Evolutionary conservation across 2,329 filamentous ascomycete genomes (phyloP).

Genomic region (Ambrosiella beaveri): DNA sequence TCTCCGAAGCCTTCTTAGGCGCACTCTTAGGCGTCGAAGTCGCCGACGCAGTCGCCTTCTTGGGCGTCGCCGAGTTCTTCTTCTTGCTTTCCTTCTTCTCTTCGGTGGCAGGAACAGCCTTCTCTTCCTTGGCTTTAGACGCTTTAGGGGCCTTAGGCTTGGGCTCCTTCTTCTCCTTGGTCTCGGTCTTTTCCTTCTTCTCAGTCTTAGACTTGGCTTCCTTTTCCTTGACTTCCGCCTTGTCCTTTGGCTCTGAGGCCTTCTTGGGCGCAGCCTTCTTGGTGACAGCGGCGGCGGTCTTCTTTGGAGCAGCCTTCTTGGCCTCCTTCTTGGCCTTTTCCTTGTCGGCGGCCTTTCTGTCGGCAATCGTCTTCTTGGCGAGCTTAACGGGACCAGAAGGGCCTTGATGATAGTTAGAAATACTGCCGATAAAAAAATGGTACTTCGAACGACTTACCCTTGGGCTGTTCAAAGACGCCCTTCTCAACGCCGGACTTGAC

Average conservation of each 20-base stretch:
- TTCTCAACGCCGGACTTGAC: slow-evolving; percentile 69
- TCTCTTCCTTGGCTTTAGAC: slow-evolving; percentile 24
- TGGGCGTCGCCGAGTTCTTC: slow-evolving; percentile 19
- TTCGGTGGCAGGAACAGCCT: slow-evolving; percentile 13
- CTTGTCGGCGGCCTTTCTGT: slow-evolving; percentile 16
- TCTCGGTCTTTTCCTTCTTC: slow-evolving; percentile 18
- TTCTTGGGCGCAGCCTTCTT: slow-evolving; percentile 19
- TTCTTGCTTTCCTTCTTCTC: slow-evolving; percentile 23
- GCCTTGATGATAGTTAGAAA: slow-evolving; percentile 27
- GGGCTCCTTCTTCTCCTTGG: slow-evolving; percentile 19
- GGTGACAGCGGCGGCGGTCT: slow-evolving; percentile 15
- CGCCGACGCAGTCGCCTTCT: slow-evolving; percentile 19
- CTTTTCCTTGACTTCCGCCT: slow-evolving; percentile 16
- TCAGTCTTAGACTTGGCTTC: slow-evolving; percentile 23
- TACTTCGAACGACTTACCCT: slow-evolving; percentile 43
- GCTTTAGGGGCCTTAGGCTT: slow-evolving; percentile 24
- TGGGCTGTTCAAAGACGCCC: slow-evolving; percentile 75
- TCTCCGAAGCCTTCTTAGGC: slow-evolving; percentile 21
- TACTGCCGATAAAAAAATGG: slow-evolving; percentile 15
- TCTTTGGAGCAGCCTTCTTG: slow-evolving; percentile 15
- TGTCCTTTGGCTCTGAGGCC: slow-evolving; percentile 21
- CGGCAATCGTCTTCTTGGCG: slow-evolving; percentile 48
- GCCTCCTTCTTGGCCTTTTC: slow-evolving; percentile 18
- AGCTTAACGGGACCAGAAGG: slow-evolving; percentile 86
- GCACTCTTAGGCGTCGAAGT: slow-evolving; percentile 17